A percentile compares a stretch with the other conserved stretches of the same genome.
These are phyloP conservation scores for Trichomonascaceae sp. DNA, from an alignment of 1,139 yeast species.

Conservation along the genomic window DNA sequence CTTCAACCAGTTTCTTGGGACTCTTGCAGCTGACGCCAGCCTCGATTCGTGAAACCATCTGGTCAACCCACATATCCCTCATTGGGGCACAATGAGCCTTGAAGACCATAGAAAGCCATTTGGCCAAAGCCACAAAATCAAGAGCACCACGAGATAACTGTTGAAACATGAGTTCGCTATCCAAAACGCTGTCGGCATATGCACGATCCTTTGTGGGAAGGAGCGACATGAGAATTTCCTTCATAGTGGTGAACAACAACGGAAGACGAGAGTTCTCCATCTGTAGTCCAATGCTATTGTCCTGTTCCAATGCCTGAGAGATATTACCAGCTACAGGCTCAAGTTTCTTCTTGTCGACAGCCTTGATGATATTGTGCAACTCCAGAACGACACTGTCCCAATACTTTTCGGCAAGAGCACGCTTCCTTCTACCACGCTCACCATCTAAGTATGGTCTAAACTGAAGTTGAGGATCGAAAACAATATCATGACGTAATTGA, in stretches of 20 bases:
- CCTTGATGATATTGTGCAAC: conserved; percentile 30
- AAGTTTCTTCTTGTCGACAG: conserved; percentile 2
- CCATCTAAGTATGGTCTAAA: conserved; percentile 91
- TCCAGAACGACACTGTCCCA: conserved; percentile 76
- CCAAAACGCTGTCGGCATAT: conserved; percentile 67
- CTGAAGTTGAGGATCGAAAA: conserved; percentile 88
- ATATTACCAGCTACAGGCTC: conserved; percentile 8
- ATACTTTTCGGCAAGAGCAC: conserved; percentile 66
- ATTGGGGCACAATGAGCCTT: conserved; percentile 91
- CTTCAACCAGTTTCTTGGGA: conserved; percentile 60
- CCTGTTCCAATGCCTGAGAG: neutral
- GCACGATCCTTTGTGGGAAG: conserved; percentile 74
- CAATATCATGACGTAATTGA: conserved; percentile 84
- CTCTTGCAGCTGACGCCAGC: conserved; percentile 53
- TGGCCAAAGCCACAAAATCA: conserved; percentile 62
- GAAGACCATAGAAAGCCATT: conserved; percentile 65
- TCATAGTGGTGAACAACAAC: conserved; percentile 63
- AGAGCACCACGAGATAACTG: conserved; percentile 64
- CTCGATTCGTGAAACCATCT: conserved; percentile 66
- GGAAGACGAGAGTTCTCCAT: conserved; percentile 45
- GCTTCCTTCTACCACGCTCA: conserved; percentile 78
- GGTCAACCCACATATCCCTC: conserved; percentile 87
- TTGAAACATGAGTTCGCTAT: conserved; percentile 69
- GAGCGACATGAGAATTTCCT: conserved; percentile 68
- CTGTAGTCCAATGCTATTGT: conserved; percentile 7